Evolutionary conservation across 495 filamentous ascomycete genomes (phyloP).

Genomic region (Filosporella fistucella): DNA sequence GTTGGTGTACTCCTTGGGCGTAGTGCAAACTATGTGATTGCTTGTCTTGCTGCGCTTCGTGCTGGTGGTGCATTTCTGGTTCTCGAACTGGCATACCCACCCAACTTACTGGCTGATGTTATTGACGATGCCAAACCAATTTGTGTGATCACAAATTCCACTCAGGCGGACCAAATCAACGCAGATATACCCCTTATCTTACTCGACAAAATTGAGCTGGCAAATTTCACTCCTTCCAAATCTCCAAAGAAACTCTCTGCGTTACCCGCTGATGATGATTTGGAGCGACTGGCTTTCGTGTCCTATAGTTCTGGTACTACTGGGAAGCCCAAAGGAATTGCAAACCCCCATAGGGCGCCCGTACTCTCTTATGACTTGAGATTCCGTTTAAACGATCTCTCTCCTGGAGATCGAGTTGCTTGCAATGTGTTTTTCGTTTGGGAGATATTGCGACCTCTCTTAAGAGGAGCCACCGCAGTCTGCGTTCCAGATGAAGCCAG

Average conservation of each 20-base stretch:
- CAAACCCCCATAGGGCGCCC: constrained; percentile 60
- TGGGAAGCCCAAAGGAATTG: constrained; percentile 66
- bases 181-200: constrained; percentile 47
- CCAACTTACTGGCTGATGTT: constrained; percentile 59
- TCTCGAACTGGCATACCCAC: constrained; percentile 64
- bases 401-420: constrained; percentile 61
- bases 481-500: constrained; percentile 62
- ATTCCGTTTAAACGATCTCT: constrained; percentile 56
- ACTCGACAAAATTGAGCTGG: constrained; percentile 39
- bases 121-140: constrained; percentile 59
- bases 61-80: constrained; percentile 69
- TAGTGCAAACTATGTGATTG: constrained; percentile 66
- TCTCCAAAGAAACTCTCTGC: constrained; percentile 32
- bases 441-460: constrained; percentile 67
- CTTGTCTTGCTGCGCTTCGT: constrained; percentile 60
- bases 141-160: constrained; percentile 54
- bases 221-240: constrained; percentile 26
- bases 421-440: constrained; percentile 75
- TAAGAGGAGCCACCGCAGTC: constrained; percentile 64
- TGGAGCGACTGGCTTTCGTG: constrained; percentile 62
- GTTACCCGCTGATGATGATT: constrained; percentile 50
- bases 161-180: constrained; percentile 52
- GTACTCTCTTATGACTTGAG: constrained; percentile 62
- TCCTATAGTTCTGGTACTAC: constrained; percentile 66
- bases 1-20: constrained; percentile 64